These are phyloP conservation scores for Pythium sp. DNA, from an alignment of 352 stramenopile species.

Conservation along the genomic window DNA sequence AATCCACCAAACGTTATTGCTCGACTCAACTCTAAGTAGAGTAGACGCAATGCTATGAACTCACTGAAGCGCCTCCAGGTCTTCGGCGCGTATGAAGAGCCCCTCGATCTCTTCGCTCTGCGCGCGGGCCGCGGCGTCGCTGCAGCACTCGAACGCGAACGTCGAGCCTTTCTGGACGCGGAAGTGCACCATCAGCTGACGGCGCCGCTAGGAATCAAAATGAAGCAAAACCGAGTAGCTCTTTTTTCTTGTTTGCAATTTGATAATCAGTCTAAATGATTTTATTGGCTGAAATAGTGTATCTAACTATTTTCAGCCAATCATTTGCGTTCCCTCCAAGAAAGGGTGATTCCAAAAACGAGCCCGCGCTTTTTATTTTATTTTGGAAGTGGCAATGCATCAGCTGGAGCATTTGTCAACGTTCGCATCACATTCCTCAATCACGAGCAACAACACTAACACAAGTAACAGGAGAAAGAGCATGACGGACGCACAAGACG, in stretches of 20 bases:
- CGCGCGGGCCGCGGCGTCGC: conserved; percentile 7
- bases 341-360: conserved; percentile 21
- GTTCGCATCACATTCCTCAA: neutral
- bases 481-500: neutral
- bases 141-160: conserved; percentile 65
- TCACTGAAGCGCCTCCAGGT: conserved; percentile 45
- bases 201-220: neutral
- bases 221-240: neutral
- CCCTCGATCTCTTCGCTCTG: conserved; percentile 11
- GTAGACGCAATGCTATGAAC: neutral
- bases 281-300: conserved; percentile 11
- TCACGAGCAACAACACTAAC: neutral
- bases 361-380: neutral
- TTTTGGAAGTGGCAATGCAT: conserved; percentile 4
- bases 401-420: neutral
- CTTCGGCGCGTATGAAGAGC: conserved; percentile 30
- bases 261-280: neutral
- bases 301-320: conserved; percentile 26
- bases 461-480: neutral
- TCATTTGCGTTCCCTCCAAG: conserved; percentile 36
- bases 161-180: conserved; percentile 64
- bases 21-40: no score
- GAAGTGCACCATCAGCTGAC: conserved; percentile 29
- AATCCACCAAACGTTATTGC: neutral
- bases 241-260: neutral